Base-by-base conservation (phyloP, 768 basidiomycete species). In the Auricularia heimuer region DNA sequence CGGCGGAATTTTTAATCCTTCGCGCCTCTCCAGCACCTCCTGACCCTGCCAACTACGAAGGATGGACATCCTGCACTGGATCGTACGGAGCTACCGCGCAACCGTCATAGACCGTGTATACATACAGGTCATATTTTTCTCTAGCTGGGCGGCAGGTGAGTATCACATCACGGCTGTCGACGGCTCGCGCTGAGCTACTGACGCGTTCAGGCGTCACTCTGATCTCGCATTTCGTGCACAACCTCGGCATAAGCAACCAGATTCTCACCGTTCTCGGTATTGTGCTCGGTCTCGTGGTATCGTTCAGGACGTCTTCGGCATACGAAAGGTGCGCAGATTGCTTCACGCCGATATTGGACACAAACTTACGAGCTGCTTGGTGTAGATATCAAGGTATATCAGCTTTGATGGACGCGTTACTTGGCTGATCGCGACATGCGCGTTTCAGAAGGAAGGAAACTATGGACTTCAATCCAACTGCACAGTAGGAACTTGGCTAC, bases 211-310 rank as follows among this genome's bases (percentile, higher is more conserved):
- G n/a, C 36, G 4, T 8, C 18, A 10, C 51, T 7, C 35, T 63
- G 35, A 62, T 88, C 86, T 87, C 80, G 65, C 69, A 81, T 70
- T 85, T 84, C 0, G 64, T 65, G 3, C 77, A 77, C 56, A 74
- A 80, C 60, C 77, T 89, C n/a, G 75, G 75, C 0, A 76, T 88
- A 63, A 79, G 81, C 12, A 85, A 77, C 63, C 75, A 77, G 54
- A 78, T 87, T 66, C 76, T 90, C 64, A 85, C 87, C 2, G 87
- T 89, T 7, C 78, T 90, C 63, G 88, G 88, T 81, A 86, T 85
- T 12, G 85, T 89, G 34, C 82, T 60, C 34, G 56, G 56, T 29
- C 18, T 60, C 7, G 85, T 86, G 61, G 84, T 90, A 63, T 86
- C 85, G 0, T 90, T 89, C 76, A 78, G 88, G 67, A 89, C 86